Evolutionary conservation across 495 filamentous ascomycete genomes (phyloP), one percentile per base, ranked within the genome.

Genomic region (Penicillium cinerascens): DNA sequence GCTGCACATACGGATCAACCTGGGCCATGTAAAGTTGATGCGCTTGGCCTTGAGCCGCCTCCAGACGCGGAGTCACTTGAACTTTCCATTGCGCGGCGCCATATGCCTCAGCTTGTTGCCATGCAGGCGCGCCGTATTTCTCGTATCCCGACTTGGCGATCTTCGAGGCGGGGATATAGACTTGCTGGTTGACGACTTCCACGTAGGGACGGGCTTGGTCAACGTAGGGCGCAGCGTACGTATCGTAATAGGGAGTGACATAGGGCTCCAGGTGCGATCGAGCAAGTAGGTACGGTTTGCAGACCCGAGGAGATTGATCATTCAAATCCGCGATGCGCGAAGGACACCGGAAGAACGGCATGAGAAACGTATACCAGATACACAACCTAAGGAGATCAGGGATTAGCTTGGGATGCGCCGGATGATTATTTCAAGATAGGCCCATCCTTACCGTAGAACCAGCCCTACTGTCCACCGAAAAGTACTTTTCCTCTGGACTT

Each of bases 351-450:
- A 99, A 82, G 43, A 91, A 70, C 17, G 91, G 75, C 4, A 88
- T 93, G 49, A 89, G 61, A 44, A 96, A 81, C 1, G 82, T 77
- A 63, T 95, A 96, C 93, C 93, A 99, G 8, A 88, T 83, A 47
- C 85, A 64, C 1, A 96, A 66, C 55, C 92, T 97, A 48, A 38
- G 33, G 13, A 20, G 16, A 11, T 13, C 22, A 43, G 15, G 42
- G 2, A 15, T 58, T 41, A 58, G 23, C 17, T 20, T 27, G 3
- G 21, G 17, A 37, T 13, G n/a, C 13, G 26, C 41, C 35, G n/a
- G 2, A 26, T n/a, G 33, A 26, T 35, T 0, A 26, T 35, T 0
- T 10, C 36, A 22, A 26, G 11, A 33, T 4, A 23, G 6, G 11
- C 11, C 16, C 26, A 36, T 15, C 23, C 75, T 58, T 79, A 90